phyloP scores from a whole-genome alignment of 2,329 filamentous ascomycete genomes.

The Coniochaeta prunicola region DNA sequence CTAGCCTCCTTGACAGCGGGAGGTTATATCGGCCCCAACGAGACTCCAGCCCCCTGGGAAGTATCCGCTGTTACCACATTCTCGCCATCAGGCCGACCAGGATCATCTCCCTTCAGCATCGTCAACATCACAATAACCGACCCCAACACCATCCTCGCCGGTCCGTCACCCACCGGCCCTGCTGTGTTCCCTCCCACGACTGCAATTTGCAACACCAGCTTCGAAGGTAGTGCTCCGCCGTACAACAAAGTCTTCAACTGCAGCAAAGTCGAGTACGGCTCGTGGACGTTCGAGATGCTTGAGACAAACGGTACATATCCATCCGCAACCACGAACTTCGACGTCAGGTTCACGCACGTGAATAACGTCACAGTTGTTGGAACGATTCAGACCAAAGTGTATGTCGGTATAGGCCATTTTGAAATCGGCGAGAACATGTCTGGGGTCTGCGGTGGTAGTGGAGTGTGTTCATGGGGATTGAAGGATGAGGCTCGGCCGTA shows the following conservation, averaged over 20 bases:
- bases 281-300: constrained; percentile 19
- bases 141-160: constrained; percentile 15
- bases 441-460: constrained; percentile 8
- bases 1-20: neutral
- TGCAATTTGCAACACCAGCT: constrained; percentile 18
- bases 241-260: constrained; percentile 13
- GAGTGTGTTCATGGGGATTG: constrained; percentile 7
- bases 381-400: constrained; percentile 8
- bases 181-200: constrained; percentile 10
- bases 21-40: neutral
- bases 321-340: constrained; percentile 13
- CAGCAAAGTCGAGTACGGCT: constrained; percentile 5
- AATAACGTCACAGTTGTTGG: constrained; percentile 9
- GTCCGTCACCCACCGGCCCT: constrained; percentile 6
- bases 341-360: constrained; percentile 14
- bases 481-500: constrained; percentile 8
- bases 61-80: constrained; percentile 15
- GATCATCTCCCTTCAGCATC: constrained; percentile 10
- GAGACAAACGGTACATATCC: constrained; percentile 5
- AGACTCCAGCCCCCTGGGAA: constrained; percentile 14
- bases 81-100: constrained; percentile 18
- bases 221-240: constrained; percentile 7
- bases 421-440: constrained; percentile 10
- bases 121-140: constrained; percentile 17
- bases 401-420: constrained; percentile 16